Base-by-base conservation (phyloP, 2,329 filamentous ascomycete species). In the Trichoderma sp. region DNA sequence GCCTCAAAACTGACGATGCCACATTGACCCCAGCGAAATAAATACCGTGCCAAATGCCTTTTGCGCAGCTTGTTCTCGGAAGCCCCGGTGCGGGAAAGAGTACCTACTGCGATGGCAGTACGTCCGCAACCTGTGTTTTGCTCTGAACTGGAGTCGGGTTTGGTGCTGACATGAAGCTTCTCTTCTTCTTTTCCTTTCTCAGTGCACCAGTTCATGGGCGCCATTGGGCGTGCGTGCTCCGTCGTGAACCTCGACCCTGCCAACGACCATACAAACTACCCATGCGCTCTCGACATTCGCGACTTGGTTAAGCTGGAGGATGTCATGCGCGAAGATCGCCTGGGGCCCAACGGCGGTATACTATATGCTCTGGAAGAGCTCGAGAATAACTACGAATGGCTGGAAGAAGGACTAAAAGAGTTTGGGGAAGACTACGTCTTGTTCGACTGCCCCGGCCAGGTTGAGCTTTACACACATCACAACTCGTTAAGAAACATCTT, bases 171-270 rank as follows among this genome's bases (percentile, higher is more conserved):
- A 54, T 57, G 34, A 56, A 32, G 22, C 35, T 35, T 17, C 37
- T 34, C 32, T 39, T 15, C n/a, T 29, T 52, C 48, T 39, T 34
- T 25, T 45, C 29, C 15, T 54, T n/a, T n/a, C n/a, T 17, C 48
- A 90, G 88, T 99, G 92, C 92, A 97, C 76, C 95, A 99, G 81
- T 99, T 99, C 82, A 91, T 98, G 85, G 90, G 90, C 72, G 94
- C 95, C 71, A 97, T 99, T 77, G 93, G 94, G 69, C 91, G 95
- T 67, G 94, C 96, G 79, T 97, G 93, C 83, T 96, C 93, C 17
- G 89, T 98, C 42, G 92, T 97, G 68, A 99, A 99, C 78, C 90
- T 99, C 72, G 95, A 99, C 80, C 95, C 95, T 29, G 95, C 95
- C 65, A 99, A 99, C 83, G 94, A 98, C 76, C 89, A 90, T 69